A percentile compares a stretch with the other conserved stretches of the same genome.
phyloP scores from a whole-genome alignment of 345 rosid species.

The Camelina laxa region DNA sequence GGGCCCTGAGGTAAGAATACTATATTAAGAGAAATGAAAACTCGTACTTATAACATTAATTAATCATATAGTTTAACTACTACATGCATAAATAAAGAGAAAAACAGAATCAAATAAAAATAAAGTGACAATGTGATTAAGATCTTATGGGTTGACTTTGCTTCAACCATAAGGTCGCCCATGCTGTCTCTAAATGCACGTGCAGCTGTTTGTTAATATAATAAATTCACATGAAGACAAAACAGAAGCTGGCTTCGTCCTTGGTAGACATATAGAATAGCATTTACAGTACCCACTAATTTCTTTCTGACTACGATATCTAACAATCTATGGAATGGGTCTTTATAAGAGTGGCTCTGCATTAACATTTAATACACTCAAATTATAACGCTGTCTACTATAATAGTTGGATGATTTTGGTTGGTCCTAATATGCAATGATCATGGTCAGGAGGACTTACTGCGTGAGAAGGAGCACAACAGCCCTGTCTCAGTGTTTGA shows the following conservation, averaged over 20 bases:
- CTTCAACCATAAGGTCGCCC: slow-evolving; percentile 43
- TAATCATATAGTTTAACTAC: slow-evolving; percentile 12
- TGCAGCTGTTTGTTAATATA: slow-evolving; percentile 20
- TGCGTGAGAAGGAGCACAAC: slow-evolving; percentile 47
- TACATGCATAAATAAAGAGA: slow-evolving; percentile 36
- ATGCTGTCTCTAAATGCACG: slow-evolving; percentile 29
- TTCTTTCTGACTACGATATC: slow-evolving; percentile 12
- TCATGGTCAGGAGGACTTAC: slow-evolving; percentile 49
- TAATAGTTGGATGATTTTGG: slow-evolving; percentile 14
- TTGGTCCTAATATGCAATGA: slow-evolving; percentile 31
- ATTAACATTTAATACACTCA: background rate
- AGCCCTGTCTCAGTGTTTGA: slow-evolving; percentile 64
- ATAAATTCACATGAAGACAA: slow-evolving; percentile 20
- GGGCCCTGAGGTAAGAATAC: slow-evolving; percentile 64
- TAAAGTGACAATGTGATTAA: slow-evolving; percentile 25
- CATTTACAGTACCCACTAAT: slow-evolving; percentile 2
- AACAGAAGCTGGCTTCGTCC: slow-evolving; percentile 30
- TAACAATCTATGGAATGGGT: background rate
- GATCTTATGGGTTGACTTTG: slow-evolving; percentile 44
- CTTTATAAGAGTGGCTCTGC: slow-evolving; percentile 18
- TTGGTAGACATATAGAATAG: slow-evolving; percentile 14
- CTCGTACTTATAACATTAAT: slow-evolving; percentile 22
- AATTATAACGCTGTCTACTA: background rate
- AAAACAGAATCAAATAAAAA: slow-evolving; percentile 24
- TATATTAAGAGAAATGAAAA: slow-evolving; percentile 28